These are phyloP conservation scores for Oryza nivara DNA, from an alignment of 176 grass and related monocot genomes.

Conservation along the genomic window DNA sequence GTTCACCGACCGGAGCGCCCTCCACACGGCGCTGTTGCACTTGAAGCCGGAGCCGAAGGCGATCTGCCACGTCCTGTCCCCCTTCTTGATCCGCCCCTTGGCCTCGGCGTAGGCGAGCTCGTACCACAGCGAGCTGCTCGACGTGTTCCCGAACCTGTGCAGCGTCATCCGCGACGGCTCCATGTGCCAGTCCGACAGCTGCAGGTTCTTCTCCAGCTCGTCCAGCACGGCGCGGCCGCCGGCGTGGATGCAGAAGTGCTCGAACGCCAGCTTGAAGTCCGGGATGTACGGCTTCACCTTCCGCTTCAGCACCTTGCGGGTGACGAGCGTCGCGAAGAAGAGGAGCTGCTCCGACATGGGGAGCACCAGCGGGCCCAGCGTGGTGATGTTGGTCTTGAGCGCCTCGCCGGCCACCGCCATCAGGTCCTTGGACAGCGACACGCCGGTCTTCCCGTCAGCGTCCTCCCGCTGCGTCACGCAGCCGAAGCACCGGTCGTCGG, in stretches of 20 bases:
- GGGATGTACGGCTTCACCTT: slow-evolving; percentile 70
- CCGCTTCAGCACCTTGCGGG: slow-evolving; percentile 31
- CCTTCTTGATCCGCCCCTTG: slow-evolving; percentile 60
- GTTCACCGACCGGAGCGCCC: slow-evolving; percentile 55
- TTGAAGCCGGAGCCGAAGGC: slow-evolving; percentile 69
- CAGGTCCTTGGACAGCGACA: slow-evolving; percentile 59
- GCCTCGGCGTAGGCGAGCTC: slow-evolving; percentile 74
- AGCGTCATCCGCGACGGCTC: slow-evolving; percentile 78
- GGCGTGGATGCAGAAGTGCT: slow-evolving; percentile 82
- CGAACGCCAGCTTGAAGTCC: slow-evolving; percentile 76
- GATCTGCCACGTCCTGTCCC: slow-evolving; percentile 67
- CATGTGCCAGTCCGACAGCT: slow-evolving; percentile 64
- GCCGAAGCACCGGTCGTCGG: slow-evolving; percentile 55
- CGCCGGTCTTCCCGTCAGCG: slow-evolving; percentile 32
- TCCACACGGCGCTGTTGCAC: slow-evolving; percentile 80
- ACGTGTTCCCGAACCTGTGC: slow-evolving; percentile 72
- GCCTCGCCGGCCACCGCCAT: slow-evolving; percentile 61
- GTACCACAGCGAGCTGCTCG: slow-evolving; percentile 76
- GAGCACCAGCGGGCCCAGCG: slow-evolving; percentile 55
- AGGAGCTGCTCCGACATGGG: slow-evolving; percentile 62
- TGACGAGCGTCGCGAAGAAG: slow-evolving; percentile 59
- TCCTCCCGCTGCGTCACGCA: slow-evolving; percentile 54
- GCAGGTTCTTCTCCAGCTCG: slow-evolving; percentile 61
- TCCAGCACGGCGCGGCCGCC: slow-evolving; percentile 62
- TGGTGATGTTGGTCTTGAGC: slow-evolving; percentile 68